Evolutionary conservation across 2,329 filamentous ascomycete genomes (phyloP), one percentile per base, ranked within the genome.

Genomic region (Epichloe glyceriae): DNA sequence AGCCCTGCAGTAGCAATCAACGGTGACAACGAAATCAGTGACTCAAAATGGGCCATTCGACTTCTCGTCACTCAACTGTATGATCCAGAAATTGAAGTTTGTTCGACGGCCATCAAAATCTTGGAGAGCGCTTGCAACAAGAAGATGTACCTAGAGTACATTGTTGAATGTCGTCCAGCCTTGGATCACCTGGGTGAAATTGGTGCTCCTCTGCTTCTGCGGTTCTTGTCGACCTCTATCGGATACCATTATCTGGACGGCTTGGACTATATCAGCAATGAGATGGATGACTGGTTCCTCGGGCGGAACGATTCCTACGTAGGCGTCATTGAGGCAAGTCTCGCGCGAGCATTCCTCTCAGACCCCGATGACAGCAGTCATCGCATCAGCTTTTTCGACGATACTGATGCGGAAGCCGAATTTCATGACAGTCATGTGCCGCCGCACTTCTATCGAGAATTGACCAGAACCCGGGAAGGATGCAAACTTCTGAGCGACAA

Each of bases 261-360:
- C 0, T 74, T 98, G 42, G 94, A 98, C 70, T 98, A 98, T 64
- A 98, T 98, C 66, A 96, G 90, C 54, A 93, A 95, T 63, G 94
- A 98, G 66, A 98, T 98, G 93, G 93, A 98, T 59, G 94, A 98
- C 68, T 98, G 93, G 93, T 98, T 97, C 63, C 75, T 98, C 33
- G 93, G 93, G 14, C 83, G 93, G 43, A 98, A 98, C 62, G 91
- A 98, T 64, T 85, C 83, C n/a, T 98, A 98, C 58, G 93, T 98
- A 47, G 79, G 82, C 38, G 79, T 97, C 40, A 91, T 98, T 40
- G 93, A 98, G 67, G 93, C 94, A n/a, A 95, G 90, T 50, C 75
- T 98, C 48, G 88, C 90, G 34, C 83, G 88, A 53, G 85, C 90
- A 0, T 90, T 95, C 57, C 74, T 82, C n/a, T 77, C 84, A 40